These are phyloP conservation scores for Pythium dissimile DNA, from an alignment of 352 stramenopile species.

Conservation along the genomic window DNA sequence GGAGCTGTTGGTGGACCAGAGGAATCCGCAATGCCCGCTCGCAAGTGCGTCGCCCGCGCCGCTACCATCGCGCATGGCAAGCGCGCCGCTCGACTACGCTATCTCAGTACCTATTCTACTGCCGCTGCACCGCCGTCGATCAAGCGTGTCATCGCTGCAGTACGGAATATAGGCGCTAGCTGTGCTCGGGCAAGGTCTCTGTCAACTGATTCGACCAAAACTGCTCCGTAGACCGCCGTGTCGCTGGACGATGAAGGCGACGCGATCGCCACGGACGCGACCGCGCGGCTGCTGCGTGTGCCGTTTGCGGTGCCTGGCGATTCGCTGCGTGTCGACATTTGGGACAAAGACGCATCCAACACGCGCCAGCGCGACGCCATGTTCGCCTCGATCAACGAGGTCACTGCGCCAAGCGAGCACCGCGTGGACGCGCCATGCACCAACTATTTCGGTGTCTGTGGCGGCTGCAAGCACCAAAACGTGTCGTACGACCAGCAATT, in stretches of 20 bases:
- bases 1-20: too few relatives aligned
- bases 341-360: constrained; percentile 39
- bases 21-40: too few relatives aligned
- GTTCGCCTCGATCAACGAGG: constrained; percentile 33
- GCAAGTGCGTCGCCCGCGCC: neutral
- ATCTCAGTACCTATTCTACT: neutral
- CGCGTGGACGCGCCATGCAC: constrained; percentile 37
- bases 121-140: neutral
- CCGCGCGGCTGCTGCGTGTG: constrained; percentile 27
- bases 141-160: constrained; percentile 13
- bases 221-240: constrained; percentile 5
- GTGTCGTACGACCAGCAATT: constrained; percentile 53
- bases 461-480: constrained; percentile 72
- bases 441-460: constrained; percentile 64
- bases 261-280: constrained; percentile 29
- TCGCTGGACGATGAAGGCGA: constrained; percentile 46
- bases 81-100: neutral
- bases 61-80: neutral
- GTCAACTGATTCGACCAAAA: neutral
- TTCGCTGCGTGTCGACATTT: constrained; percentile 41
- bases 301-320: constrained; percentile 60
- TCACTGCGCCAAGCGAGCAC: constrained; percentile 29
- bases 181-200: neutral
- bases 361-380: constrained; percentile 29
- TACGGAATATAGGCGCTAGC: too few relatives aligned